A percentile compares a stretch with the other conserved stretches of the same genome.
phyloP scores from a whole-genome alignment of 2,329 filamentous ascomycete genomes.

The Colletotrichum aenigma region DNA sequence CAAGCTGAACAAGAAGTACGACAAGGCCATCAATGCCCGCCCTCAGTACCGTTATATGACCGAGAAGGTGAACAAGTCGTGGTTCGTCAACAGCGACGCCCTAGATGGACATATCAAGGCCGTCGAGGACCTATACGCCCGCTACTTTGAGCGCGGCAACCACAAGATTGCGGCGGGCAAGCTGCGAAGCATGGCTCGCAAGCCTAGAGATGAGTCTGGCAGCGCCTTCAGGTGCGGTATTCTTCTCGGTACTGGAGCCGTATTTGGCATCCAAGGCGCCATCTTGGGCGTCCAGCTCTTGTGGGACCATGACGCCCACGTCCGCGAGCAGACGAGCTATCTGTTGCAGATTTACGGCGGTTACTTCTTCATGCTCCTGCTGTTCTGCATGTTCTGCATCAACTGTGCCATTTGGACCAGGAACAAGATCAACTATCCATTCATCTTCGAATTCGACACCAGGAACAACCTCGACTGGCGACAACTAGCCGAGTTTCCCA shows the following conservation, averaged over 20 bases:
- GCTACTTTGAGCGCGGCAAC: conserved; percentile 94
- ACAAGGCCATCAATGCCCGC: conserved; percentile 83
- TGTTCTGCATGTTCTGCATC: conserved; percentile 84
- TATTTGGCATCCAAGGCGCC: conserved; percentile 70
- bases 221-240: conserved; percentile 67
- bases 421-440: conserved; percentile 92
- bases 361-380: conserved; percentile 82
- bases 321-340: conserved; percentile 65
- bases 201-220: conserved; percentile 58
- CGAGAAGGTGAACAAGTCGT: conserved; percentile 87
- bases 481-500: conserved; percentile 84
- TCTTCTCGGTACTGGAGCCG: conserved; percentile 69
- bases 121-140: conserved; percentile 89
- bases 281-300: conserved; percentile 63
- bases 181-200: conserved; percentile 73
- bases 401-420: conserved; percentile 83
- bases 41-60: conserved; percentile 83
- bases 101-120: conserved; percentile 80
- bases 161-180: conserved; percentile 90
- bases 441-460: conserved; percentile 95
- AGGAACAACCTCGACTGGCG: conserved; percentile 89
- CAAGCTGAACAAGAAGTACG: conserved; percentile 99
- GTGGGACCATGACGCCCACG: conserved; percentile 47
- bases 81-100: conserved; percentile 89
- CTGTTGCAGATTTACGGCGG: conserved; percentile 90